phyloP scores from a whole-genome alignment of 2,329 filamentous ascomycete species.

The Plenodomus tracheiphilus region DNA sequence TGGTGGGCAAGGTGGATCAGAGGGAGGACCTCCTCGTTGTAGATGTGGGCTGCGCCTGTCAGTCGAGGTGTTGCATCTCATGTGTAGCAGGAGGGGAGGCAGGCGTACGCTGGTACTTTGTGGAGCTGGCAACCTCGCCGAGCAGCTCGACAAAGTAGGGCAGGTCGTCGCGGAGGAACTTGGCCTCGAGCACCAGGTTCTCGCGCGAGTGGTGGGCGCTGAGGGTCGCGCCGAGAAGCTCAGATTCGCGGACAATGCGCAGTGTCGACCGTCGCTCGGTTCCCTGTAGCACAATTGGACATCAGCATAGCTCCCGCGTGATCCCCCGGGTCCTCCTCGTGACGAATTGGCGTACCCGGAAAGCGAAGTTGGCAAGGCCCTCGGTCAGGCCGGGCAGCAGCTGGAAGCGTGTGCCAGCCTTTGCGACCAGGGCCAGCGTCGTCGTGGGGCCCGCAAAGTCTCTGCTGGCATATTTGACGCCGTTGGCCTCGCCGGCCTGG shows the following conservation, averaged over 20 bases:
- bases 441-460: constrained; percentile 87
- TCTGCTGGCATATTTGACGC: constrained; percentile 90
- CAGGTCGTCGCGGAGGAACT: constrained; percentile 92
- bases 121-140: constrained; percentile 85
- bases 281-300: constrained; percentile 60
- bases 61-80: constrained; percentile 5
- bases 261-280: constrained; percentile 86
- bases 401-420: constrained; percentile 93
- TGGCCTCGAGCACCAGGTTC: constrained; percentile 88
- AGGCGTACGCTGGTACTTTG: constrained; percentile 72
- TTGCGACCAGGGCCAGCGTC: constrained; percentile 87
- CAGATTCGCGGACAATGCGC: constrained; percentile 91
- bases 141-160: constrained; percentile 97
- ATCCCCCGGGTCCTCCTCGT: neutral
- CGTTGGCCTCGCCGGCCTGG: constrained; percentile 81
- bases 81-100: constrained; percentile 17
- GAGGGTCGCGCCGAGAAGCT: constrained; percentile 92
- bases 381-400: constrained; percentile 85
- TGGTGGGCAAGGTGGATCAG: constrained; percentile 79
- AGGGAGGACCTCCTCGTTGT: constrained; percentile 82
- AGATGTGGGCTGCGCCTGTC: constrained; percentile 72
- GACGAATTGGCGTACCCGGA: constrained; percentile 69
- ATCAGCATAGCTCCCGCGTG: constrained; percentile 22
- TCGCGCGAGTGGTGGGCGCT: constrained; percentile 87
- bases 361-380: constrained; percentile 92